Base-by-base conservation (phyloP, 345 rosid genomes). In the Mallotus nudiflorus region DNA sequence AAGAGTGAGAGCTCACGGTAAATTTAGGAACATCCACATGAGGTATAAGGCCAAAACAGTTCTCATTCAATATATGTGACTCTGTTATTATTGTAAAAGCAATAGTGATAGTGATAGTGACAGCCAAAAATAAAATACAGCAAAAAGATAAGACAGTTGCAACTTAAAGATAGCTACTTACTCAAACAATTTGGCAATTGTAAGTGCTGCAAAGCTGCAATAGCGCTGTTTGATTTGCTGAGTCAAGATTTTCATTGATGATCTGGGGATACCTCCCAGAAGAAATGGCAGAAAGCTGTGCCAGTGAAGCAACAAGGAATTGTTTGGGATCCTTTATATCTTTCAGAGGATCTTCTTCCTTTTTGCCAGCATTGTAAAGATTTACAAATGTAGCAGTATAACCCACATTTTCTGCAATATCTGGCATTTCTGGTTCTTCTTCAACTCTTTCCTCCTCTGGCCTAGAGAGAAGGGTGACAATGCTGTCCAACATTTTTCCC, bases 351-450 rank as follows among this genome's bases (percentile, higher is more conserved):
- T 95, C 98, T 73, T 82, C 96, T 76, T 92, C 98, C 69, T 81
- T 92, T 80, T 84, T 95, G 48, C 98, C 97, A 67, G 98, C 97
- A 76, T 91, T 88, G 82, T 86, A 78, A 56, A 95, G 98, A 70
- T 81, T 91, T 71, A 91, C 90, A 72, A 88, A 96, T 2, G 92
- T 66, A 29, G 89, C 96, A 29, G 92, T 85, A 73, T 96, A 91
- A 63, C 96, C 99, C 5, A 77, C 82, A 70, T 82, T 90, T 80
- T 96, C 98, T 11, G 85, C 78, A 61, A 91, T 81, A 67, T 96
- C 99, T 16, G 98, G 97, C 90, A 92, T 84, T 69, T 96, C 99
- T 13, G 88, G 91, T 80, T 92, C 99, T 16, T 88, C 96, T 18
- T 77, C 85, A 15, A 83, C 85, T 59, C 96, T 86, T 42, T 86